phyloP scores from a whole-genome alignment of 1,139 yeast genomes.

The Yamadazyma dushanensis region DNA sequence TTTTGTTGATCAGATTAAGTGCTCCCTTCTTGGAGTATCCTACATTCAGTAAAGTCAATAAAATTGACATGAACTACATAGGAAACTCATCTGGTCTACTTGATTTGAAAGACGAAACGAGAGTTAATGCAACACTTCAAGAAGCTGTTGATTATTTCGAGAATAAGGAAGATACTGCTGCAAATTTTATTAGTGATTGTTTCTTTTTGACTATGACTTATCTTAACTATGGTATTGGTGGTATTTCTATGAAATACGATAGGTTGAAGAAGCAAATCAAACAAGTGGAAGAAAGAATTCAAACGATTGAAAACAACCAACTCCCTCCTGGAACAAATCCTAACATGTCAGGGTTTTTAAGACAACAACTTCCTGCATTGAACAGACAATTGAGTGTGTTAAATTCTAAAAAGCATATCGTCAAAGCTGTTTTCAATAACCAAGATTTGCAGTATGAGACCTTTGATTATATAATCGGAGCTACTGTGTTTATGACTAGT shows the following conservation, averaged over 20 bases:
- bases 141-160: constrained; percentile 63
- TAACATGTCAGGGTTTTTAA: constrained; percentile 30
- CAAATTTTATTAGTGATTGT: constrained; percentile 87
- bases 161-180: constrained; percentile 22
- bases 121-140: constrained; percentile 71
- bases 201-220: constrained; percentile 79
- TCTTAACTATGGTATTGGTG: constrained; percentile 88
- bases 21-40: constrained; percentile 80
- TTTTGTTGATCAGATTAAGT: constrained; percentile 68
- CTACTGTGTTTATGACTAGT: constrained; percentile 68
- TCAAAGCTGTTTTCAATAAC: constrained; percentile 60
- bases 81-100: constrained; percentile 46
- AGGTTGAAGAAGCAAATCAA: constrained; percentile 53
- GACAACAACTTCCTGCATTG: constrained; percentile 45
- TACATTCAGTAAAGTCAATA: constrained; percentile 61
- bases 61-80: constrained; percentile 66
- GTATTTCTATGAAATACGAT: constrained; percentile 59
- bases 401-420: constrained; percentile 50
- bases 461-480: constrained; percentile 75
- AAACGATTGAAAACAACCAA: constrained; percentile 38
- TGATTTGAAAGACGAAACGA: constrained; percentile 77
- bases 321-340: constrained; percentile 31
- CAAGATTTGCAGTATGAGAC: constrained; percentile 60
- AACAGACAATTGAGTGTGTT: constrained; percentile 39
- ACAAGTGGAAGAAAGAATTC: constrained; percentile 53